A percentile compares a stretch with the other conserved stretches of the same genome.
These are phyloP conservation scores for Penicillium janthinellum DNA, from an alignment of 2,329 filamentous ascomycete species.

Conservation along the genomic window DNA sequence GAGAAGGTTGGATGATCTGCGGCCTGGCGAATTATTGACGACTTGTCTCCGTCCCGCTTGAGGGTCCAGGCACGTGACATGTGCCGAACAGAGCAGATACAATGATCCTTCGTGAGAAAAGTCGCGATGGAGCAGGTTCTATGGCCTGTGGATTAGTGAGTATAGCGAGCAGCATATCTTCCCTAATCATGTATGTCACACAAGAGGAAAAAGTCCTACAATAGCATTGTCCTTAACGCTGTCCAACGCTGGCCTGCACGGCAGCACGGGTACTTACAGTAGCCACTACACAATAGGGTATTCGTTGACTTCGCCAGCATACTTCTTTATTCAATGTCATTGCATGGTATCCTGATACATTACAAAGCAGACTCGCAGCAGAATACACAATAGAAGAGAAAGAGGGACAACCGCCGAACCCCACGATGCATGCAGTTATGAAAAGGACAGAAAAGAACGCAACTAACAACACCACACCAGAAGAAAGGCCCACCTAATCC, in stretches of 20 bases:
- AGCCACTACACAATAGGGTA: background rate
- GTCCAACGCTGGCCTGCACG: background rate
- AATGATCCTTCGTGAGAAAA: background rate
- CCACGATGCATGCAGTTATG: slow-evolving; percentile 33
- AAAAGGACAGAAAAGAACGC: slow-evolving; percentile 15
- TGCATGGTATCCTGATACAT: slow-evolving; percentile 25
- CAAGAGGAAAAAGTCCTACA: background rate
- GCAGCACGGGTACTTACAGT: background rate
- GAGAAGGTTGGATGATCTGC: slow-evolving; percentile 1
- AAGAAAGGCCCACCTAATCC: slow-evolving; percentile 21
- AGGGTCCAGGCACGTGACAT: slow-evolving; percentile 1
- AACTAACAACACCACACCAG: slow-evolving; percentile 18
- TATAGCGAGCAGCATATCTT: background rate
- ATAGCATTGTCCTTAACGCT: background rate
- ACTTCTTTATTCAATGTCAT: slow-evolving; percentile 8
- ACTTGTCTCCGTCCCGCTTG: slow-evolving; percentile 1
- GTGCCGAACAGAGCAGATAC: background rate
- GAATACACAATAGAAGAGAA: slow-evolving; percentile 18
- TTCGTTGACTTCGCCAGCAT: background rate
- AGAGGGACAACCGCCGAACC: slow-evolving; percentile 24
- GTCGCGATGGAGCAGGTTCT: background rate
- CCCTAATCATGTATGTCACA: background rate
- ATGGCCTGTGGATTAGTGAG: background rate
- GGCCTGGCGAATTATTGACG: slow-evolving; percentile 1
- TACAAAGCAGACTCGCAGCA: slow-evolving; percentile 22